Percentiles rank a stretch among this genome's conserved stretches.
Conservation (phyloP, 768 basidiomycete genomes). For the Naematelia aurantialba region DNA sequence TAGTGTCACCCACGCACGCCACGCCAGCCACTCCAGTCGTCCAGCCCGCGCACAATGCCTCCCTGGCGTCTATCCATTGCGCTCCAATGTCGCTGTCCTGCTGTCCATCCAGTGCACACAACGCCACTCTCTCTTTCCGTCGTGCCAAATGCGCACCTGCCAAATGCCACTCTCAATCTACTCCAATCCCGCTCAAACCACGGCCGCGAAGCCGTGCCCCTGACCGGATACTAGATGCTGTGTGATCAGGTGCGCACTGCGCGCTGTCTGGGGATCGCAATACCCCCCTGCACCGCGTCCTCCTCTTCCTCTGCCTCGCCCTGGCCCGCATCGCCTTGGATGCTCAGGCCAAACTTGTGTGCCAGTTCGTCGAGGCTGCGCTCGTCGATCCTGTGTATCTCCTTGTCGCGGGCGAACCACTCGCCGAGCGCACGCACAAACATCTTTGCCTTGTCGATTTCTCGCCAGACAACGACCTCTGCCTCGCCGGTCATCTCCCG, state of each 20-base stretch:
- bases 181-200: too few species aligned
- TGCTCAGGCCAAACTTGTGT: constrained; percentile 17
- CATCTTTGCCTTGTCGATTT: constrained; percentile 29
- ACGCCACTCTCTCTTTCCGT: too few species aligned
- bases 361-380: constrained; percentile 20
- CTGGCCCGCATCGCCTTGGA: background rate
- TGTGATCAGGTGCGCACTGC: background rate
- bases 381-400: constrained; percentile 15
- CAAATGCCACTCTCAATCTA: too few species aligned
- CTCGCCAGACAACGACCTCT: constrained; percentile 32
- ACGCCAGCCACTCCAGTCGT: too few species aligned
- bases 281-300: constrained; percentile 1
- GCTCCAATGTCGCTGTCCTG: too few species aligned
- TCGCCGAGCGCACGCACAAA: constrained; percentile 27
- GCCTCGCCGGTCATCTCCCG: constrained; percentile 16
- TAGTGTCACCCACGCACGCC: background rate
- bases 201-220: too few species aligned
- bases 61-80: too few species aligned
- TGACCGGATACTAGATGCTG: too few species aligned
- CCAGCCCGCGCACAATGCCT: too few species aligned
- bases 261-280: background rate
- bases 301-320: constrained; percentile 2
- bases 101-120: too few species aligned
- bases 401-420: constrained; percentile 16
- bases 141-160: too few species aligned